These are phyloP conservation scores for Chrysoporthe puriensis DNA, from an alignment of 2,329 filamentous ascomycete genomes.

Conservation along the genomic window DNA sequence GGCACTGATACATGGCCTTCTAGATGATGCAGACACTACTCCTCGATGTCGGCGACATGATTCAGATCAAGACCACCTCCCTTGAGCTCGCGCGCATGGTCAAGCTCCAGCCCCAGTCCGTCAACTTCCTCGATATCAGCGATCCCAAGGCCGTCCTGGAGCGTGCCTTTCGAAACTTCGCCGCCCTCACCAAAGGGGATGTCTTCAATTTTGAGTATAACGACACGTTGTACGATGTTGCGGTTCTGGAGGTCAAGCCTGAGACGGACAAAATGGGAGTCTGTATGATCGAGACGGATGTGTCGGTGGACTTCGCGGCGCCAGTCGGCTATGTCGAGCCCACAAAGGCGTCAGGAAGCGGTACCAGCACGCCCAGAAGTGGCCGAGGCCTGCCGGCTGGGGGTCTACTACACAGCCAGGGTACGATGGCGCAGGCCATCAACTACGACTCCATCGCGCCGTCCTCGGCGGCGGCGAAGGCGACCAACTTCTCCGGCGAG, in stretches of 20 bases:
- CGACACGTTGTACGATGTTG: slow-evolving; percentile 89
- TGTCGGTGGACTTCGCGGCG: slow-evolving; percentile 93
- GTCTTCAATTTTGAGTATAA: slow-evolving; percentile 98
- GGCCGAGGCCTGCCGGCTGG: slow-evolving; percentile 66
- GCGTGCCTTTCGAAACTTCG: slow-evolving; percentile 58
- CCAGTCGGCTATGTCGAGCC: slow-evolving; percentile 95
- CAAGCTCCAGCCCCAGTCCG: slow-evolving; percentile 93
- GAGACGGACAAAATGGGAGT: slow-evolving; percentile 82
- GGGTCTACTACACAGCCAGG: slow-evolving; percentile 79
- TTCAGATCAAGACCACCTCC: slow-evolving; percentile 94
- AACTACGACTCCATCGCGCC: slow-evolving; percentile 93
- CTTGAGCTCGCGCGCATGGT: slow-evolving; percentile 89
- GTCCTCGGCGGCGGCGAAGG: slow-evolving; percentile 66
- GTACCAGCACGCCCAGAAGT: slow-evolving; percentile 85
- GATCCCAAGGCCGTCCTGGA: slow-evolving; percentile 97
- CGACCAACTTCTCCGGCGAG: slow-evolving; percentile 77
- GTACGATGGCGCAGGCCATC: slow-evolving; percentile 97
- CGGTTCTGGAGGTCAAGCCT: slow-evolving; percentile 91
- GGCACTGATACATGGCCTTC: slow-evolving; percentile 31
- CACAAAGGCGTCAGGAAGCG: slow-evolving; percentile 64
- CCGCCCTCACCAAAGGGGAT: slow-evolving; percentile 68
- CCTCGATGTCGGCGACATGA: slow-evolving; percentile 89
- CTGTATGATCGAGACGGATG: slow-evolving; percentile 93
- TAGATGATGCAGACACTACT: slow-evolving; percentile 92
- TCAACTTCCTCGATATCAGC: slow-evolving; percentile 92